Conservation (phyloP, 2,329 filamentous ascomycete species). For the Pestalotiopsis sp. region DNA sequence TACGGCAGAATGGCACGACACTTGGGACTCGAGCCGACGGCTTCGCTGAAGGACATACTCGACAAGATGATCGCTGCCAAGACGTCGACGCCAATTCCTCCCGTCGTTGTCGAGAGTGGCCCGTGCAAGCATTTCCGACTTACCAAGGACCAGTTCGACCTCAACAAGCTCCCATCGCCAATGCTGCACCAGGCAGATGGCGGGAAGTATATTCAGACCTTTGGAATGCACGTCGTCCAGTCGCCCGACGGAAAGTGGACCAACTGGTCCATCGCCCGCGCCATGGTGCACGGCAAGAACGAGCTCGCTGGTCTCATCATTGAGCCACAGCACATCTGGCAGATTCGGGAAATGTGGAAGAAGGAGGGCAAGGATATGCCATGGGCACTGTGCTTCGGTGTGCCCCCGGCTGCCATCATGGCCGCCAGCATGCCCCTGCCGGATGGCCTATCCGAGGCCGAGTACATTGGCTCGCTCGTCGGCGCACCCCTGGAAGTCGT, state of each 20-base stretch:
- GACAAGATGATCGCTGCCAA: slow-evolving; percentile 44
- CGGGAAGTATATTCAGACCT: slow-evolving; percentile 53
- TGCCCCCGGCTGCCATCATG: slow-evolving; percentile 51
- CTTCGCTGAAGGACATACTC: slow-evolving; percentile 39
- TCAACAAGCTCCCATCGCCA: slow-evolving; percentile 43
- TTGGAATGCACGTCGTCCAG: slow-evolving; percentile 50
- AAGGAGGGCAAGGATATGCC: slow-evolving; percentile 46
- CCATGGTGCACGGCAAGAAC: slow-evolving; percentile 48
- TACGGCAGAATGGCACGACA: slow-evolving; percentile 46
- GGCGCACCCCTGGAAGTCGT: slow-evolving; percentile 48
- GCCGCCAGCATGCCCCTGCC: slow-evolving; percentile 52
- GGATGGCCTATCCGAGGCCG: slow-evolving; percentile 46
- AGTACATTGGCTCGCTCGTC: slow-evolving; percentile 49
- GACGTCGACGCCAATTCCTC: slow-evolving; percentile 31
- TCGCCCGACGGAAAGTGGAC: slow-evolving; percentile 48
- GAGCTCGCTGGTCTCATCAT: slow-evolving; percentile 44
- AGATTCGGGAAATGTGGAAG: slow-evolving; percentile 50
- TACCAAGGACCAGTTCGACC: slow-evolving; percentile 40
- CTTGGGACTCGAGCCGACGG: slow-evolving; percentile 40
- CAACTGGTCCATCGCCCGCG: slow-evolving; percentile 47
- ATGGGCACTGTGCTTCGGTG: slow-evolving; percentile 49
- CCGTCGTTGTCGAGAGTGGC: slow-evolving; percentile 35
- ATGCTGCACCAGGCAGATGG: slow-evolving; percentile 47
- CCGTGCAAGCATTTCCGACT: slow-evolving; percentile 46
- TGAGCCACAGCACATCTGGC: slow-evolving; percentile 47